These are phyloP conservation scores for Rhodotorula kratochvilovae DNA, from an alignment of 768 basidiomycete species.

Conservation along the genomic window DNA sequence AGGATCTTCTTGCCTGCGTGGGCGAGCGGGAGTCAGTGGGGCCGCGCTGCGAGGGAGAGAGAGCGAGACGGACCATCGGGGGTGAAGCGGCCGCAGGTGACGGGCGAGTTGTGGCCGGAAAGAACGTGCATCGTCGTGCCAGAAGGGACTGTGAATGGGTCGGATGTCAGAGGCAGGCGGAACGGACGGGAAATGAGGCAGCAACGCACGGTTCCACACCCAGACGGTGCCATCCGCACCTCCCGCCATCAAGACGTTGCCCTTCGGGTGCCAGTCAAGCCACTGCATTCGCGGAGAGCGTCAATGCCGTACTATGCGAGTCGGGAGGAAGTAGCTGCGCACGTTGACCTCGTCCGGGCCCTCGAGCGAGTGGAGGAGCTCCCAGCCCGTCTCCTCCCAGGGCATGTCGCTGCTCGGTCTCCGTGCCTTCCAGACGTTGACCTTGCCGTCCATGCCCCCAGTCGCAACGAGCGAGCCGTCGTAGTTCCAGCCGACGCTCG, in stretches of 20 bases:
- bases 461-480: constrained; percentile 93
- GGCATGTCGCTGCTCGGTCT: constrained; percentile 46
- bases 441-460: constrained; percentile 96
- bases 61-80: constrained; percentile 64
- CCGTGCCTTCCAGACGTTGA: constrained; percentile 79
- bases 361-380: constrained; percentile 85
- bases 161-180: too few species aligned
- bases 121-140: constrained; percentile 96
- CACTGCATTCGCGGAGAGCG: constrained; percentile 57
- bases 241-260: constrained; percentile 78
- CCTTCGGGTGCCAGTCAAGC: constrained; percentile 94
- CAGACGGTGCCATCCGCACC: constrained; percentile 89
- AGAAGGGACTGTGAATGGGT: constrained; percentile 65
- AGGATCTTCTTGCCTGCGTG: constrained; percentile 74
- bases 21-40: neutral
- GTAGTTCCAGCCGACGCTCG: constrained; percentile 66
- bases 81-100: constrained; percentile 83
- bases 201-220: constrained; percentile 87
- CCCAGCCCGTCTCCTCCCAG: constrained; percentile 75
- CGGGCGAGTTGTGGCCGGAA: constrained; percentile 76
- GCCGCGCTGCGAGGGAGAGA: neutral
- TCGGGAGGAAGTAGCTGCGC: constrained; percentile 12
- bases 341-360: constrained; percentile 96
- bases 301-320: too few species aligned
- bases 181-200: constrained; percentile 5